Conservation (phyloP, 176 grass and related monocot genomes). For the Triticum timopheevii region DNA sequence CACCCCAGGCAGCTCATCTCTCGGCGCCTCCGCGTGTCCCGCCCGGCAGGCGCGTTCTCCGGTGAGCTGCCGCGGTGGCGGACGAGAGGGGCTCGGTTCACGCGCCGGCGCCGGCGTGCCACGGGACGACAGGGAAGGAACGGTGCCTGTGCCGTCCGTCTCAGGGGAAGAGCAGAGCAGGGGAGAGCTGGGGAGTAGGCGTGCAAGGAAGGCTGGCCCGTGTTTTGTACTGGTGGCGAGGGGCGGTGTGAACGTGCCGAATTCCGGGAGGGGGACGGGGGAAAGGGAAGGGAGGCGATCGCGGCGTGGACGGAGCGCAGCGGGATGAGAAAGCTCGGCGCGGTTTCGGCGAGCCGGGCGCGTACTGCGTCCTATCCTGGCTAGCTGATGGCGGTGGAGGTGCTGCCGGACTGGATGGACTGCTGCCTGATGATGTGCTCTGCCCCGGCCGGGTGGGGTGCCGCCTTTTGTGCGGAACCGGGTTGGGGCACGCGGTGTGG, state of each 20-base stretch:
- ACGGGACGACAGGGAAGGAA: too few relatives aligned
- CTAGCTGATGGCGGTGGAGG: background rate
- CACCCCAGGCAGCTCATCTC: constrained; percentile 66
- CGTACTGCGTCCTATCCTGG: background rate
- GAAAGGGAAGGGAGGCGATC: background rate
- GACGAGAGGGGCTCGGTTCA: too few relatives aligned
- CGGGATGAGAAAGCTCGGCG: background rate
- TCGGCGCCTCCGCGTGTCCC: background rate
- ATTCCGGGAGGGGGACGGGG: background rate
- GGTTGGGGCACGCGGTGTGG: background rate
- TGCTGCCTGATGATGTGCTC: background rate
- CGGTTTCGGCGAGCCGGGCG: background rate
- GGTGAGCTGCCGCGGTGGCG: background rate
- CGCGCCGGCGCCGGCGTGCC: too few relatives aligned
- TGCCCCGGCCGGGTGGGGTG: too few relatives aligned
- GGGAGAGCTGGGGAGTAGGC: too few relatives aligned
- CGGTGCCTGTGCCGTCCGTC: background rate
- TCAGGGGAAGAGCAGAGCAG: background rate
- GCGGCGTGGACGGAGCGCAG: background rate
- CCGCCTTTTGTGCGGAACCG: background rate
- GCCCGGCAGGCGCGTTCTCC: background rate
- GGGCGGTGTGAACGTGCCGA: constrained; percentile 13
- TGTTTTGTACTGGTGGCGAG: background rate
- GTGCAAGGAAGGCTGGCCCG: background rate
- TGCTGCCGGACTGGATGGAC: too few relatives aligned